These are phyloP conservation scores for Pugionium dolabratum DNA, from an alignment of 345 rosid species.

Conservation along the genomic window DNA sequence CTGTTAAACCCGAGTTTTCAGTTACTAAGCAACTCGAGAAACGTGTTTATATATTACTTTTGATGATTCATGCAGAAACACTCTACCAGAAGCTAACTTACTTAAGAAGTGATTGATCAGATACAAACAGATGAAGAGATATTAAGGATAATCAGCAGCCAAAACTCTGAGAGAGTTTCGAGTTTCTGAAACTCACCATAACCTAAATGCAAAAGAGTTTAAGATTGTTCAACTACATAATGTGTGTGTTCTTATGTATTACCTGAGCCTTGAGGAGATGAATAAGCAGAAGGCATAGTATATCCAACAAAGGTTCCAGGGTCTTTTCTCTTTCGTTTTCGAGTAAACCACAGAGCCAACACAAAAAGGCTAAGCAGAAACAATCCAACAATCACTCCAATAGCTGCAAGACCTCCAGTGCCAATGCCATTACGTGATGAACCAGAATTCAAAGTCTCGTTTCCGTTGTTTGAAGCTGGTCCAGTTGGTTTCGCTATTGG, in stretches of 20 bases:
- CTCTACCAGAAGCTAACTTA: neutral
- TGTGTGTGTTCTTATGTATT: constrained; percentile 2
- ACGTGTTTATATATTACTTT: too few species aligned
- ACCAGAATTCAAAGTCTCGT: constrained; percentile 42
- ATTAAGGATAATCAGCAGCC: too few species aligned
- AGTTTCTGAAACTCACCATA: constrained; percentile 7
- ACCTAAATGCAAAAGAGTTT: neutral
- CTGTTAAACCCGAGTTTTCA: constrained; percentile 43
- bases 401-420: constrained; percentile 58
- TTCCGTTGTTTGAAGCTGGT: constrained; percentile 40
- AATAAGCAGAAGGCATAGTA: constrained; percentile 70
- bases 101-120: neutral
- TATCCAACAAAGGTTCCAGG: constrained; percentile 51
- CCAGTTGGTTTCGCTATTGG: constrained; percentile 71
- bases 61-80: neutral
- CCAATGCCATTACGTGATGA: constrained; percentile 37
- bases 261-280: constrained; percentile 95
- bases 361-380: constrained; percentile 64
- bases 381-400: constrained; percentile 68
- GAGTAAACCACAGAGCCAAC: constrained; percentile 66
- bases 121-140: too few species aligned
- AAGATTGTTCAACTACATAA: neutral
- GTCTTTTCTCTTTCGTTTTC: constrained; percentile 59
- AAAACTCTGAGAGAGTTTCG: neutral
- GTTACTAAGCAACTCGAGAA: neutral